Base-by-base conservation (phyloP, 345 rosid species). In the Geranium brycei region DNA sequence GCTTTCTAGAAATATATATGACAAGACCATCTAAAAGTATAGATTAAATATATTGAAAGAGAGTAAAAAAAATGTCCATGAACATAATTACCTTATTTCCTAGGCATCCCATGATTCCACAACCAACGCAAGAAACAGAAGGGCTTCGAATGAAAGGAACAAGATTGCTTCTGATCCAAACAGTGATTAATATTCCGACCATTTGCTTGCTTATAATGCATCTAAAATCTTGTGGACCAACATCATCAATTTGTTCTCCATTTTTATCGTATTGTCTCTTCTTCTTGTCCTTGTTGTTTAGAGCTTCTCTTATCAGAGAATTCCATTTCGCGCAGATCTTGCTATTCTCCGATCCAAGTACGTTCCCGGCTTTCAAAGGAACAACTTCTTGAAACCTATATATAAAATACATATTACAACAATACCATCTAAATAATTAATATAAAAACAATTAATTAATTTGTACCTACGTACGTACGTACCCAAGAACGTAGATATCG, bases 401-500 rank as follows among this genome's bases (percentile, higher is more conserved):
- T 28, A 5, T 17, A 31, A 5, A 23, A 23, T 17, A 31, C n/a
- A 30, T 0, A 35, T 35, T 35, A 4, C 41, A 35, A 35, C 41
- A 7, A 35, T 35, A 7, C 3, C 13, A 11, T 6, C 3, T 13
- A 38, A 17, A 7, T 19, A 7, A 19, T 2, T 35, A 10, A 51
- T 17, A 10, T 63, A 17, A 12, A 4, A 40, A 12, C 19, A 62
- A 17, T 5, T 5, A 8, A 17, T 14, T 62, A 59, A n/a, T 10
- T 1, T 17, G 7, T 19, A 15, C 6, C 32, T 56, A 63, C 31
- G 40, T 78, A 15, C 6, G 51, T 56, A 63, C 31, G 40, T 78
- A 91, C 97, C 97, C 97, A 17, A 88, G 67, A 67, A 88, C 96
- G 28, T 88, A 91, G 70, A 91, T 80, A 74, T 91, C 95, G 51